Conservation (phyloP, 2,329 filamentous ascomycete species). For the Nemania sp. region DNA sequence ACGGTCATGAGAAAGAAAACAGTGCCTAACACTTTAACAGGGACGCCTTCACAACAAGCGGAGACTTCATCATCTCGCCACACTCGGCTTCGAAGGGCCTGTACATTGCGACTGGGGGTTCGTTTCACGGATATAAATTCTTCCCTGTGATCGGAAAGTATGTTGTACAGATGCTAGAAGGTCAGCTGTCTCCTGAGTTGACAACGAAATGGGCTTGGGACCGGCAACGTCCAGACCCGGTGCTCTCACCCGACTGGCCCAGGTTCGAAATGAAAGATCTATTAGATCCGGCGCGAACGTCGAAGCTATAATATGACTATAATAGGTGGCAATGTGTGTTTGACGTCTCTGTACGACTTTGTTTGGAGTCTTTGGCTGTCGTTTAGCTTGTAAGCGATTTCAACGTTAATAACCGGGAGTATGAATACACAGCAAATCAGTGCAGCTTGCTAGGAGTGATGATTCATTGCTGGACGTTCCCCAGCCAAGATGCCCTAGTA, state of each 20-base stretch:
- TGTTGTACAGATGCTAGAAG: slow-evolving; percentile 58
- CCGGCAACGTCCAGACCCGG: slow-evolving; percentile 58
- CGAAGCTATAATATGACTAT: slow-evolving; percentile 17
- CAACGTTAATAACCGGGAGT: no score
- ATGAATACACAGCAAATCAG: no score
- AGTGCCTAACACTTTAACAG: slow-evolving; percentile 41
- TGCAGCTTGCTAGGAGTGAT: no score
- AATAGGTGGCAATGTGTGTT: background rate
- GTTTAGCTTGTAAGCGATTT: background rate
- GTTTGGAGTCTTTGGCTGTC: background rate
- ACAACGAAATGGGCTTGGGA: slow-evolving; percentile 61
- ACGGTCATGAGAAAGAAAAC: background rate
- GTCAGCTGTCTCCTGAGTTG: slow-evolving; percentile 47
- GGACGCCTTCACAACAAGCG: slow-evolving; percentile 66
- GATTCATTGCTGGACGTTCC: no score
- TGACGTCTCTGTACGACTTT: background rate
- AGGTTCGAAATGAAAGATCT: slow-evolving; percentile 26
- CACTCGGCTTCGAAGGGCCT: slow-evolving; percentile 31
- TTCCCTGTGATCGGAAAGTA: slow-evolving; percentile 67
- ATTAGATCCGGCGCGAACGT: slow-evolving; percentile 8
- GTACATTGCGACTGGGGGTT: slow-evolving; percentile 47
- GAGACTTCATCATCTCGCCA: slow-evolving; percentile 67
- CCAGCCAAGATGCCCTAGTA: no score
- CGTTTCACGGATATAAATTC: slow-evolving; percentile 71
- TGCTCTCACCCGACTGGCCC: slow-evolving; percentile 28